These are phyloP conservation scores for Thelonectria olida DNA, from an alignment of 2,329 filamentous ascomycete genomes.

Conservation along the genomic window DNA sequence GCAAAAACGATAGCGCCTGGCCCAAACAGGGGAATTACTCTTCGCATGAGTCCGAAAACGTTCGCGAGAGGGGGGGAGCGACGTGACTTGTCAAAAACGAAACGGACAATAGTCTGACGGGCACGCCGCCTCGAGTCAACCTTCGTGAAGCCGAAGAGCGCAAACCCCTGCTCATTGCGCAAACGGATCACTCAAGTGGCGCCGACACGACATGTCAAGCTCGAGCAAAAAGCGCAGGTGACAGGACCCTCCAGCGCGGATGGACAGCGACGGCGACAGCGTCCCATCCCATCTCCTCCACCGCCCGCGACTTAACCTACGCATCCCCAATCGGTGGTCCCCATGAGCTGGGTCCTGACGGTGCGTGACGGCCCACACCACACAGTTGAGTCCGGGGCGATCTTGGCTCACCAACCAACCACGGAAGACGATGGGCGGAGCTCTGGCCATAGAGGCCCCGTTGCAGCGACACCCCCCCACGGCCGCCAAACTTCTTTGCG, in stretches of 20 bases:
- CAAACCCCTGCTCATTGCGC: conserved; percentile 21
- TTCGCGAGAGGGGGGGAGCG: conserved; percentile 1
- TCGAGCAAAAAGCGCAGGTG: background rate
- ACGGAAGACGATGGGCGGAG: conserved; percentile 23
- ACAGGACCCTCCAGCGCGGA: background rate
- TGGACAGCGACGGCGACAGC: background rate
- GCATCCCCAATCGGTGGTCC: conserved; percentile 13
- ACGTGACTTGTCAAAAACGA: background rate
- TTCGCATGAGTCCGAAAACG: conserved; percentile 10
- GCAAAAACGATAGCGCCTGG: conserved; percentile 1
- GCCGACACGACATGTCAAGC: conserved; percentile 11
- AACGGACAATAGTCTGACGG: conserved; percentile 9
- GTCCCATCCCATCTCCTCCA: background rate
- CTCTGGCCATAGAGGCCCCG: conserved; percentile 28
- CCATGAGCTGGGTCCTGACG: conserved; percentile 29
- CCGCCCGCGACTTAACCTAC: conserved; percentile 10
- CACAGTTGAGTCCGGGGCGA: conserved; percentile 39
- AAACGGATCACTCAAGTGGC: conserved; percentile 31
- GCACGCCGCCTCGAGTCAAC: conserved; percentile 1
- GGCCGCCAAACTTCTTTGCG: conserved; percentile 42
- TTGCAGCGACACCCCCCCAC: conserved; percentile 34
- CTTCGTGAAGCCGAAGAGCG: conserved; percentile 8
- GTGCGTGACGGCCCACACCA: conserved; percentile 38
- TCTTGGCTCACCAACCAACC: conserved; percentile 37
- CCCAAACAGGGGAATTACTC: background rate